Percentiles rank a stretch among this genome's conserved stretches.
Conservation (phyloP, 164 flowering plant genomes). For the Liriodendron chinense region DNA sequence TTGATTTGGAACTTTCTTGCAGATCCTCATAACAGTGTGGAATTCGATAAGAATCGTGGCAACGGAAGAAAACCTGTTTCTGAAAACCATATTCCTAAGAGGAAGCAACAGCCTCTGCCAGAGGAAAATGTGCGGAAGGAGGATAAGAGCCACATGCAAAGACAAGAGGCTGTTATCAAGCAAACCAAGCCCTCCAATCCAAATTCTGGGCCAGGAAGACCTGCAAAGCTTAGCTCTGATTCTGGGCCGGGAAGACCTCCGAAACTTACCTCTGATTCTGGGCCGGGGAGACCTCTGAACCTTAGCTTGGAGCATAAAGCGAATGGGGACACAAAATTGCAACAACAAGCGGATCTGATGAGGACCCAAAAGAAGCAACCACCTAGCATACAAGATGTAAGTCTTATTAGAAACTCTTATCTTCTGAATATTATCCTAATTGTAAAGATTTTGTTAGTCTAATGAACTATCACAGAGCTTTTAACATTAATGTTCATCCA, state of each 20-base stretch:
- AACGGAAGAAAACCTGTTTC: constrained; percentile 33
- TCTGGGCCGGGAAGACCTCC: constrained; percentile 51
- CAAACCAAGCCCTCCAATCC: constrained; percentile 37
- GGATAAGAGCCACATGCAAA: constrained; percentile 18
- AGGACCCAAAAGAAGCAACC: constrained; percentile 35
- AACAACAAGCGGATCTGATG: constrained; percentile 31
- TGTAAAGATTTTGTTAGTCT: too few species aligned
- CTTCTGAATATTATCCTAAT: background rate
- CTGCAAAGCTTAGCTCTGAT: constrained; percentile 25
- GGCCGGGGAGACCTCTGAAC: constrained; percentile 51
- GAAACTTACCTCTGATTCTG: constrained; percentile 31
- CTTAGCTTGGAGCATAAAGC: constrained; percentile 23
- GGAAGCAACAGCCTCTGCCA: constrained; percentile 24
- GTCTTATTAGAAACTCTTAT: constrained; percentile 8
- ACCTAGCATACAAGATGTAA: constrained; percentile 39
- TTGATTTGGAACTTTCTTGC: constrained; percentile 26
- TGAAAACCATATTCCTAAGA: constrained; percentile 27
- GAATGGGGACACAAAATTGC: constrained; percentile 26
- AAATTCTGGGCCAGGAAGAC: constrained; percentile 50
- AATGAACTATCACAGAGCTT: too few species aligned
- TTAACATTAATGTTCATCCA: too few species aligned
- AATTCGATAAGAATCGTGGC: constrained; percentile 44
- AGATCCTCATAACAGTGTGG: constrained; percentile 68
- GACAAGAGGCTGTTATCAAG: constrained; percentile 29
- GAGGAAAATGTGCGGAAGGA: constrained; percentile 21